A percentile compares a stretch with the other conserved stretches of the same genome.
phyloP scores from a whole-genome alignment of 2,329 filamentous ascomycete species.

The Botrytis cinerea region DNA sequence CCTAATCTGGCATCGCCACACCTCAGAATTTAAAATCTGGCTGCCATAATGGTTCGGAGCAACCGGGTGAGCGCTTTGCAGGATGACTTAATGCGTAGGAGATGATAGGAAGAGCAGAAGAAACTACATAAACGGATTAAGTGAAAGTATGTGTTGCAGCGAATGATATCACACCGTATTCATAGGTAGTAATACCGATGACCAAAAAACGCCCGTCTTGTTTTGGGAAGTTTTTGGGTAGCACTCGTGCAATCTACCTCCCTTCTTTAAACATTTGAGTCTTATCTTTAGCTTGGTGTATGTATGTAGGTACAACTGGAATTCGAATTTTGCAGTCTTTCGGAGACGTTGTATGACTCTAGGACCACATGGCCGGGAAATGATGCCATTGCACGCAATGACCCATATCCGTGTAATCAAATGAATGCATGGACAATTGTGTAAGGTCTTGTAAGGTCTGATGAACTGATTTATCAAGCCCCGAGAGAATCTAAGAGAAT shows the following conservation, averaged over 20 bases:
- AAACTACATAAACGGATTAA: background rate
- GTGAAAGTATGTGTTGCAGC: background rate
- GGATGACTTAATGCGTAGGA: background rate
- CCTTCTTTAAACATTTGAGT: background rate
- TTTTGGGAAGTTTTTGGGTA: background rate
- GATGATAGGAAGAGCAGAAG: background rate
- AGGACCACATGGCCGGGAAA: background rate
- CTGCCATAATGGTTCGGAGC: background rate
- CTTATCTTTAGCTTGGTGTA: background rate
- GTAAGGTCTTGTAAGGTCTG: conserved; percentile 1
- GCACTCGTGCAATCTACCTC: background rate
- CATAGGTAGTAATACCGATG: background rate
- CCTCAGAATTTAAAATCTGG: background rate
- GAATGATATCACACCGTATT: background rate
- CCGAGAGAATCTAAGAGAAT: background rate
- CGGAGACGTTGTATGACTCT: background rate
- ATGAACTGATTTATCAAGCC: background rate
- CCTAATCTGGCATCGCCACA: conserved; percentile 10
- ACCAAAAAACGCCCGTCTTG: background rate
- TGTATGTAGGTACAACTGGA: background rate
- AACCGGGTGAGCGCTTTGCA: background rate
- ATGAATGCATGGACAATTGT: background rate
- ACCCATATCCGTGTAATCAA: background rate
- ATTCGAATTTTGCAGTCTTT: background rate
- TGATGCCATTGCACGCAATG: background rate